Evolutionary conservation across 2,329 filamentous ascomycete genomes (phyloP), one percentile per base, ranked within the genome.

Genomic region (Sporothrix globosa): DNA sequence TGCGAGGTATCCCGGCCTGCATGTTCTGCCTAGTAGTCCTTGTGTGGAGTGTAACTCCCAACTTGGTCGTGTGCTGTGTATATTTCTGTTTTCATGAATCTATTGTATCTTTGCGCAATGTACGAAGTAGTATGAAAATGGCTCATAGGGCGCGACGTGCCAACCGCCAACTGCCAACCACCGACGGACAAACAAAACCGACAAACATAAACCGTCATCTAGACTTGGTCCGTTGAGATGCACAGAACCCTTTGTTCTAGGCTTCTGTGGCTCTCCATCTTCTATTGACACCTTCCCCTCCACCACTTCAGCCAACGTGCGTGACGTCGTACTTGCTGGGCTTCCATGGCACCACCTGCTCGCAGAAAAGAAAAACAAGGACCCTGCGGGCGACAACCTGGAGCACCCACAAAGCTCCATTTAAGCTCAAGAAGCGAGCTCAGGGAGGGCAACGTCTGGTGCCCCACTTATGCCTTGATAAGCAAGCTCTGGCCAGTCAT

Each of bases 401-500:
- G 19, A 13, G 27, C 27, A 30, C 27, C 27, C 27, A 30, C 27
- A 30, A 30, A 7, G 17, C 4, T 9, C 11, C 24, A 10, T 14
- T 71, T 79, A 90, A 75, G 82, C 84, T 34, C 34, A 4, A 34
- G 34, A 34, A 34, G 34, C 34, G 41, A 46, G 41, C 41, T 46
- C 41, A 13, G 13, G 14, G 44, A 48, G 44, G 44, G 44, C 14
- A 17, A 34, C 34, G 34, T 4, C 34, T 9, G 34, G 30, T 1
- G 7, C 9, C 11, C 9, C 19, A 11, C n/a, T 71, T 79, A 90
- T 75, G 82, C 84, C 88, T 93, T 96, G 77, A 93, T 83, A 76
- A 99, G 85, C 77, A 99, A 85, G 81, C 89, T 97, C 78, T 85
- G 83, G 71, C 96, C 94, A 71, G 91, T 92, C 96, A 99, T 99